A percentile compares a stretch with the other conserved stretches of the same genome.
Conservation (phyloP, 192 early-diverging fungal species). For the Haplosporangium gracile region DNA sequence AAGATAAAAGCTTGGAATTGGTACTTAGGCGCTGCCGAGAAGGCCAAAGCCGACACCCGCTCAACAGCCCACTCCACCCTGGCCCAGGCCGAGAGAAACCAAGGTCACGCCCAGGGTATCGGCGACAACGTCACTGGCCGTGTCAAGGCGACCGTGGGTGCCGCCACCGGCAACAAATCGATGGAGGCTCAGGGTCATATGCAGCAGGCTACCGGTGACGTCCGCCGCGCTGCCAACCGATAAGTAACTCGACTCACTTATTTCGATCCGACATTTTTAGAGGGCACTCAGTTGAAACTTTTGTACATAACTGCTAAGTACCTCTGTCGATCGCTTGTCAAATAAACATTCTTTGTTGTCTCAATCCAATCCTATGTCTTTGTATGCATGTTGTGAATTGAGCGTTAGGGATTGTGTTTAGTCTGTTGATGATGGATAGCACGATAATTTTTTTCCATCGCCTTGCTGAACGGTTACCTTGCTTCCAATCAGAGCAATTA, state of each 20-base stretch:
- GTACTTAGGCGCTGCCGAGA: slow-evolving; percentile 32
- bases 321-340: not conserved
- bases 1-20: not conserved
- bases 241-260: not conserved
- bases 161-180: slow-evolving; percentile 24
- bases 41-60: slow-evolving; percentile 28
- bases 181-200: slow-evolving; percentile 30
- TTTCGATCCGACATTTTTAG: not conserved
- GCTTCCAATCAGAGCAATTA: too few relatives aligned
- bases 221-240: slow-evolving; percentile 19
- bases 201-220: slow-evolving; percentile 21
- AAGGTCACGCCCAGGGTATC: slow-evolving; percentile 22
- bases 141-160: slow-evolving; percentile 24
- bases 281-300: not conserved
- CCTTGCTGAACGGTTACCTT: too few relatives aligned
- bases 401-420: too few relatives aligned
- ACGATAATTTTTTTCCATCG: too few relatives aligned
- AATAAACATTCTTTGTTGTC: slow-evolving; percentile 14
- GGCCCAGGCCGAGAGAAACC: not conserved
- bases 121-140: slow-evolving; percentile 27
- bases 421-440: too few relatives aligned
- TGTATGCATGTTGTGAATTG: too few relatives aligned
- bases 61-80: not conserved
- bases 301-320: not conserved
- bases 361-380: not conserved